Base-by-base conservation (phyloP, 257 asterid genomes). In the Gynochthodes officinalis region DNA sequence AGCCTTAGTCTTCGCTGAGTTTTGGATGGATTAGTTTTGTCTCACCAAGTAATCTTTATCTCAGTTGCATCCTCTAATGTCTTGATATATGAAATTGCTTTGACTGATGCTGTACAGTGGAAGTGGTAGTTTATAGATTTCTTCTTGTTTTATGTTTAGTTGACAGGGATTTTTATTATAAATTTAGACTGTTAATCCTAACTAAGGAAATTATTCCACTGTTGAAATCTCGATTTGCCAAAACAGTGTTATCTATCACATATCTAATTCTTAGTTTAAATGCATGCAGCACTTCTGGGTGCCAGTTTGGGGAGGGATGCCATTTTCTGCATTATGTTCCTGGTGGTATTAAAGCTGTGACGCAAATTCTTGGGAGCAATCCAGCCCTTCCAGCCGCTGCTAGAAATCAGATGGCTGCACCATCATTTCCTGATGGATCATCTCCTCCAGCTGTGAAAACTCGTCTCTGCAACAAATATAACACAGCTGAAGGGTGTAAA, bases 281-380 rank as follows among this genome's bases (percentile, higher is more conserved):
- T 55, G 14, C 5, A 6, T 73, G 88, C 96, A 89, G 90, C 76
- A 63, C 88, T 66, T 83, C 94, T 53, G 96, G 96, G 32, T 89
- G 96, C 73, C 95, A 89, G 33, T 90, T 88, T 48, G 97, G 97
- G 48, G 97, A 90, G 77, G 80, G 84, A 52, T 90, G 97, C 88
- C 95, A 90, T 82, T 90, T 90, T 78, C 62, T 88, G 85, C 97
- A 90, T 77, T 85, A 85, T 21, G 91, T 90, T n/a, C 93, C 97
- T 16, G 97, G 97, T 9, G 97, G 95, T 75, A 81, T 90, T 54
- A 90, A 90, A 80, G 96, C 89, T n/a, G 97, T 88, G 75, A 87
- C 88, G 16, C 97, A 88, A 71, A 85, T 90, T 75, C 93, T 90
- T 52, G 97, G 96, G 73, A 87, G 67, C 82, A 85, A 90, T 58